Percentiles rank a stretch among this genome's conserved stretches.
These are phyloP conservation scores for Neonectria punicea DNA, from an alignment of 2,329 filamentous ascomycete species.

Conservation along the genomic window DNA sequence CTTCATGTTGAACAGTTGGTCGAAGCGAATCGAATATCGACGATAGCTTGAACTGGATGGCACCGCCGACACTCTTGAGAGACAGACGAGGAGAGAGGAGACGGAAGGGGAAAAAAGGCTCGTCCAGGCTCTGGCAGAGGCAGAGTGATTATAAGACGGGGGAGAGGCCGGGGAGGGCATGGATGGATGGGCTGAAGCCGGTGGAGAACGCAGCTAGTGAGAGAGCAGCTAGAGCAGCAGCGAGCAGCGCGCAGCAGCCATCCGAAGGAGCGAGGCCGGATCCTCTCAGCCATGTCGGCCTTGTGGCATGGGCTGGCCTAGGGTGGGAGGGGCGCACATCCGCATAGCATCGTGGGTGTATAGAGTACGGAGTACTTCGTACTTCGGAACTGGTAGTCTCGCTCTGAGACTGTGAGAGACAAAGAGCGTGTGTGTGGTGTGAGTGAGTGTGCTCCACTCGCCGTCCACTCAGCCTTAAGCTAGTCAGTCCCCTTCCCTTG, in stretches of 20 bases:
- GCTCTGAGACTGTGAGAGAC: neutral
- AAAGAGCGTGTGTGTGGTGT: constrained; percentile 3
- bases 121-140: constrained; percentile 10
- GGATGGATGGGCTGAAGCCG: neutral
- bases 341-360: neutral
- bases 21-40: neutral
- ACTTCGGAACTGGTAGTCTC: neutral
- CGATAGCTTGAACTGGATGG: neutral
- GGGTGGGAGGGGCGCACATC: neutral
- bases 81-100: constrained; percentile 15
- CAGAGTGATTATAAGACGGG: constrained; percentile 29
- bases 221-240: constrained; percentile 8
- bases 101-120: neutral
- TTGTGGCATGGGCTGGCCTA: neutral
- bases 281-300: neutral
- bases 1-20: constrained; percentile 36
- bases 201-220: neutral
- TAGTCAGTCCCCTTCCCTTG: constrained; percentile 36
- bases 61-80: constrained; percentile 11
- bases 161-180: neutral
- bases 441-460: constrained; percentile 7
- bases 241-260: neutral
- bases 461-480: constrained; percentile 39
- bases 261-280: neutral
- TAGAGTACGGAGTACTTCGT: neutral